These are phyloP conservation scores for Eucommia ulmoides DNA, from an alignment of 257 asterid genomes.

Conservation along the genomic window DNA sequence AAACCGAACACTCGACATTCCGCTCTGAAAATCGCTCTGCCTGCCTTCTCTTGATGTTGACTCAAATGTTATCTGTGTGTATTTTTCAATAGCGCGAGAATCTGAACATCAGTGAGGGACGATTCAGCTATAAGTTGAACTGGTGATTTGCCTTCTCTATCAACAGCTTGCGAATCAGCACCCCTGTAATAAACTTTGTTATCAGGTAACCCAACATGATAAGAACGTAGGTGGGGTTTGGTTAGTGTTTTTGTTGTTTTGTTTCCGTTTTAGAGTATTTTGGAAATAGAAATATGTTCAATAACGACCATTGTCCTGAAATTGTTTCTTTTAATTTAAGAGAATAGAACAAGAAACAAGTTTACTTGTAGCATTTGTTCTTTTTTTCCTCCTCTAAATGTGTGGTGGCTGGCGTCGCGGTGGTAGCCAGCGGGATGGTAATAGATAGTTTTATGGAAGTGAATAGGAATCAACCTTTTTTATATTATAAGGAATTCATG, in stretches of 20 bases:
- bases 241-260: no score
- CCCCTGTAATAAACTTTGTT: conserved; percentile 43
- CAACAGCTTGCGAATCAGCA: conserved; percentile 57
- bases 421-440: background rate
- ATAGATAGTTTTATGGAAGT: background rate
- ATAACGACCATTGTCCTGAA: no score
- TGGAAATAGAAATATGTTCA: no score
- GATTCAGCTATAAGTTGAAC: conserved; percentile 45
- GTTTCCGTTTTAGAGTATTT: no score
- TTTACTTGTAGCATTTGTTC: no score
- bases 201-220: background rate
- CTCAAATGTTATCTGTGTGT: conserved; percentile 33
- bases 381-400: no score
- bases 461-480: no score
- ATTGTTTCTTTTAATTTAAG: no score
- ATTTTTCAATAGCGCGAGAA: conserved; percentile 54
- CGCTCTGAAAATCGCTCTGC: conserved; percentile 1
- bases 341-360: no score
- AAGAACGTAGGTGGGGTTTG: background rate
- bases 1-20: no score
- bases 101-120: conserved; percentile 47
- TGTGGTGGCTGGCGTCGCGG: background rate
- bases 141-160: conserved; percentile 63
- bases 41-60: background rate
- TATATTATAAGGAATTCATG: no score